Evolutionary conservation across 1,139 yeast species (phyloP), one percentile per base, ranked within the genome.

Genomic region (Kurtzmaniella quercitrusa): DNA sequence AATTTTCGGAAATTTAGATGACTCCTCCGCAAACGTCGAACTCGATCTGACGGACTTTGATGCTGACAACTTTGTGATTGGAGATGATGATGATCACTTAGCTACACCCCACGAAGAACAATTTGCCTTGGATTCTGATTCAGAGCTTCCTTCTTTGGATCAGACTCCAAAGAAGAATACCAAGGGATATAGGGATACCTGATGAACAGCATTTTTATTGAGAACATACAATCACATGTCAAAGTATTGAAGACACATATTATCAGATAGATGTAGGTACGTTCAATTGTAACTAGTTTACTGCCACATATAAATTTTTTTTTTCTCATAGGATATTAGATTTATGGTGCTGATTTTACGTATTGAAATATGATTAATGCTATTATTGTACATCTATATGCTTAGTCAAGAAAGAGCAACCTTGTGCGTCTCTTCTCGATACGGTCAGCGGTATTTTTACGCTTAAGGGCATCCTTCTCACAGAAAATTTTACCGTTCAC

Each of bases 401-500:
- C 34, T 30, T 53, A 59, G 37, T 66, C 73, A 36, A 67, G 57
- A 49, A 61, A 69, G 59, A 68, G 56, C 45, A 68, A 54, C 43
- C 76, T 57, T 5, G 77, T 72, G 52, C 76, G 60, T 57, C 77
- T 63, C 55, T 68, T 71, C 52, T 71, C 76, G 15, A 72, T 62
- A 50, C 60, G 67, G 47, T 70, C 74, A 36, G 52, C 53, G 1
- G 65, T 55, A 1, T 57, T 47, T 2, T 45, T 43, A 41, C 53
- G 51, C 21, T 52, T 23, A 36, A 47, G 44, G 2, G 72, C 71
- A 54, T 69, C 74, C 15, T 19, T 36, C 53, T 81, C 85, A 63
- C 88, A 82, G 41, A 69, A 63, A 7, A 80, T 71, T 18, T 58
- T 55, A 19, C 70, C 80, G 48, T 79, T 72, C 38, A 80, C 68